These are phyloP conservation scores for Metschnikowia lochheadii DNA, from an alignment of 805 yeast genomes.

Conservation along the genomic window DNA sequence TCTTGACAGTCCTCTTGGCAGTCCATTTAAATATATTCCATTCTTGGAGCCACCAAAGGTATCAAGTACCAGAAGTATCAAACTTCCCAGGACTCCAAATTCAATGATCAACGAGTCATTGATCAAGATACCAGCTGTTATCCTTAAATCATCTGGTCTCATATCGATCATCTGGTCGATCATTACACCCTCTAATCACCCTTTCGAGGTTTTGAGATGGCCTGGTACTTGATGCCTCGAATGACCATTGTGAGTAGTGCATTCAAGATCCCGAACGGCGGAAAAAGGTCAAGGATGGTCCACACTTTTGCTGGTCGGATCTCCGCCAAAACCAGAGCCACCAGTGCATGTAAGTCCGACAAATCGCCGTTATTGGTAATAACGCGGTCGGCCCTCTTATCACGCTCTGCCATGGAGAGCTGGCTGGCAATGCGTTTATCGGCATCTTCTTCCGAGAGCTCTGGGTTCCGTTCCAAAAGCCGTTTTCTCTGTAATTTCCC, in stretches of 20 bases:
- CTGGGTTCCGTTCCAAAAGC: conserved; percentile 62
- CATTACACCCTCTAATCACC: background rate
- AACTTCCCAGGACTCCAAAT: too few species aligned
- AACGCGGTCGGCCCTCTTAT: conserved; percentile 57
- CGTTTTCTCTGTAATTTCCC: conserved; percentile 58
- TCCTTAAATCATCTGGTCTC: too few species aligned
- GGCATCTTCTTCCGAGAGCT: conserved; percentile 63
- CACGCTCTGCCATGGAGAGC: conserved; percentile 59
- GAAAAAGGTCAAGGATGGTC: conserved; percentile 32
- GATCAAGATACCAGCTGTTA: too few species aligned
- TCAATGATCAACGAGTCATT: too few species aligned
- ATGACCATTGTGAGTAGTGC: conserved; percentile 7
- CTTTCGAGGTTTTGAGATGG: background rate
- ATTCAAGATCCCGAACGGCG: conserved; percentile 34
- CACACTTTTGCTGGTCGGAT: conserved; percentile 26
- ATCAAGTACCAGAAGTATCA: too few species aligned
- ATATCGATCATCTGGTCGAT: too few species aligned
- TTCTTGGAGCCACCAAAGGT: too few species aligned
- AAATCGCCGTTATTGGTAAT: conserved; percentile 53
- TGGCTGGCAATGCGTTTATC: conserved; percentile 70
- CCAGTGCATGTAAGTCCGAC: conserved; percentile 19
- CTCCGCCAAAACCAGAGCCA: conserved; percentile 22
- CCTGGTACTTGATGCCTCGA: conserved; percentile 4
- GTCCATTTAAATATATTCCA: too few species aligned
- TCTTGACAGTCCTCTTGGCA: too few species aligned